Percentiles rank a stretch among this genome's conserved stretches.
phyloP scores from a whole-genome alignment of 2,329 filamentous ascomycete genomes.

The Diaporthe helianthi region DNA sequence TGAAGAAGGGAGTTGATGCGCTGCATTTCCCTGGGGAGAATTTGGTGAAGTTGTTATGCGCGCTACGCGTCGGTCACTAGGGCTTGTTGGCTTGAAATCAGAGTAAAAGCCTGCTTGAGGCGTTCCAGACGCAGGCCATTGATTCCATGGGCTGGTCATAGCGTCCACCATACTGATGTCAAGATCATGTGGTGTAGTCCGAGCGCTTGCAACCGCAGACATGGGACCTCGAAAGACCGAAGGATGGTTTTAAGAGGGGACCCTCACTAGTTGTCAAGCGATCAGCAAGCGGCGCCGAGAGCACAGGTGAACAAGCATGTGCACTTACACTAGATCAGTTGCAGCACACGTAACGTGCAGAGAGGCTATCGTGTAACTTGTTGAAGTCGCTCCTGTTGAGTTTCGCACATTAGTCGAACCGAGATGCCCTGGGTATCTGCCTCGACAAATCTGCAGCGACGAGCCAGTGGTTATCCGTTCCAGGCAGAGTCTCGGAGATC shows the following conservation, averaged over 20 bases:
- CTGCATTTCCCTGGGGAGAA: not conserved
- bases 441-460: slow-evolving; percentile 12
- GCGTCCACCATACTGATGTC: slow-evolving; percentile 44
- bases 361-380: slow-evolving; percentile 21
- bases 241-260: slow-evolving; percentile 19
- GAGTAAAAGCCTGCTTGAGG: slow-evolving; percentile 35
- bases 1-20: not conserved
- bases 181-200: slow-evolving; percentile 40
- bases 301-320: not conserved
- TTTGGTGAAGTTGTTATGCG: slow-evolving; percentile 15
- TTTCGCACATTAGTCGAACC: not conserved
- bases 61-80: not conserved
- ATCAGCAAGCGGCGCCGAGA: slow-evolving; percentile 28
- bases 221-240: slow-evolving; percentile 39
- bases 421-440: not conserved
- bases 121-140: slow-evolving; percentile 42
- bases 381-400: not conserved
- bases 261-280: not conserved
- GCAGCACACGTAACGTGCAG: slow-evolving; percentile 4
- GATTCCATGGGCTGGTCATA: slow-evolving; percentile 46
- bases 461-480: not conserved
- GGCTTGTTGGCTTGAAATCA: slow-evolving; percentile 10
- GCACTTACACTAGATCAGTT: slow-evolving; percentile 9
- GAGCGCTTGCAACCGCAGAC: slow-evolving; percentile 43
- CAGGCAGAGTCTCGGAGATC: slow-evolving; percentile 7